Evolutionary conservation across 768 basidiomycete species (phyloP).

Genomic region (Phlebiopsis gigantea): DNA sequence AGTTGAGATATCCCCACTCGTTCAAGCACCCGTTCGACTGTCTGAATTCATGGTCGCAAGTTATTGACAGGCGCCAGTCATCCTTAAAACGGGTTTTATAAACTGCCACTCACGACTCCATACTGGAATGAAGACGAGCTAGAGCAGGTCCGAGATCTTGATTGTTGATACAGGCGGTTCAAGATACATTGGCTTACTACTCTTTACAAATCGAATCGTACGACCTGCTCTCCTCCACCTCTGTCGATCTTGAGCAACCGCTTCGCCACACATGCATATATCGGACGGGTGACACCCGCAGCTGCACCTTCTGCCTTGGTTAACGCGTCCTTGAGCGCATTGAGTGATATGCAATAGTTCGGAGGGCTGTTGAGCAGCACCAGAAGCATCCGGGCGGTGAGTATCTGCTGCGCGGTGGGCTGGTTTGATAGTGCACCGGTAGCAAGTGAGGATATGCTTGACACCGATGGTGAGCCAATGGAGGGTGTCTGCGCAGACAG

Average conservation of each 20-base stretch:
- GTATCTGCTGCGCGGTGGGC: conserved; percentile 62
- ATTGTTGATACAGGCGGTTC: no score
- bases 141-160: no score
- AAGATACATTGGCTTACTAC: no score
- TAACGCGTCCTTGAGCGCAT: conserved; percentile 55
- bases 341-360: conserved; percentile 52
- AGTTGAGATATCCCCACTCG: no score
- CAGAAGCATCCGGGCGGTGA: conserved; percentile 63
- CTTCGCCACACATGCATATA: conserved; percentile 81
- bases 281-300: conserved; percentile 49
- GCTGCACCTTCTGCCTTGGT: conserved; percentile 28
- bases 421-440: conserved; percentile 27
- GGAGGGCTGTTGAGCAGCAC: conserved; percentile 50
- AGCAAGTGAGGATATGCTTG: conserved; percentile 44
- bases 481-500: conserved; percentile 46
- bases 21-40: no score
- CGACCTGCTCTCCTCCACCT: conserved; percentile 67
- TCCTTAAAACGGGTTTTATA: no score
- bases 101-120: no score
- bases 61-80: no score
- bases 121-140: no score
- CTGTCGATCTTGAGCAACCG: conserved; percentile 72
- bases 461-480: conserved; percentile 51
- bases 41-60: no score
- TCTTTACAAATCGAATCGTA: conserved; percentile 57